phyloP scores from a whole-genome alignment of 768 basidiomycete genomes.

The Cytidiella melzeri region DNA sequence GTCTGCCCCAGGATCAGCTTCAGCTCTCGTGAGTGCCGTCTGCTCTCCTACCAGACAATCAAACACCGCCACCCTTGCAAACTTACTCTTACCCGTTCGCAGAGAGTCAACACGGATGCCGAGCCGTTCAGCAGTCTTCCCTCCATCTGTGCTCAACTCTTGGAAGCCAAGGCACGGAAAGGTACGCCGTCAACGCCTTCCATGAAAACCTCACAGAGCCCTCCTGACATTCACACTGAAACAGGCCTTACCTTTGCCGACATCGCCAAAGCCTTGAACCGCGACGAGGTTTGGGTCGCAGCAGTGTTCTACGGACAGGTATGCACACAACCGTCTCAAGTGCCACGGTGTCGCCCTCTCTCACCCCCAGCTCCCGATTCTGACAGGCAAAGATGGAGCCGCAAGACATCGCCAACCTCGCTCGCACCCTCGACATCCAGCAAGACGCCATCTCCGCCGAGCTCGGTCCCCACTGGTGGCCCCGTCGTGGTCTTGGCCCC shows the following conservation, averaged over 20 bases:
- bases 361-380: too few species aligned
- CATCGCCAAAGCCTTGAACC: constrained; percentile 58
- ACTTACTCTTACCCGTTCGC: too few species aligned
- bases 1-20: too few species aligned
- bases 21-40: too few species aligned
- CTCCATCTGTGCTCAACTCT: constrained; percentile 40
- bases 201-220: too few species aligned
- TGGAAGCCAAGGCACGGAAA: constrained; percentile 64
- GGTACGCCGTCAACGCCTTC: too few species aligned
- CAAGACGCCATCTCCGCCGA: constrained; percentile 33
- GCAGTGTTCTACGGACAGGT: constrained; percentile 81
- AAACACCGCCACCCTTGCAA: too few species aligned
- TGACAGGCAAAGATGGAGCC: constrained; percentile 63
- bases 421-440: constrained; percentile 42
- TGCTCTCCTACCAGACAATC: too few species aligned
- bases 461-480: constrained; percentile 67
- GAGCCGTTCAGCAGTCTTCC: constrained; percentile 33
- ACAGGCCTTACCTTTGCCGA: constrained; percentile 64
- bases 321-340: too few species aligned
- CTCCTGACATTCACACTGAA: too few species aligned
- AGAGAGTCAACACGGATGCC: constrained; percentile 18
- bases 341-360: too few species aligned
- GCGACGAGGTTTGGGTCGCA: constrained; percentile 79
- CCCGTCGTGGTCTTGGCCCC: constrained; percentile 64
- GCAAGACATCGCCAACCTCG: constrained; percentile 53